Evolutionary conservation across 2,329 filamentous ascomycete species (phyloP).

Genomic region (Laburnicola sp.): DNA sequence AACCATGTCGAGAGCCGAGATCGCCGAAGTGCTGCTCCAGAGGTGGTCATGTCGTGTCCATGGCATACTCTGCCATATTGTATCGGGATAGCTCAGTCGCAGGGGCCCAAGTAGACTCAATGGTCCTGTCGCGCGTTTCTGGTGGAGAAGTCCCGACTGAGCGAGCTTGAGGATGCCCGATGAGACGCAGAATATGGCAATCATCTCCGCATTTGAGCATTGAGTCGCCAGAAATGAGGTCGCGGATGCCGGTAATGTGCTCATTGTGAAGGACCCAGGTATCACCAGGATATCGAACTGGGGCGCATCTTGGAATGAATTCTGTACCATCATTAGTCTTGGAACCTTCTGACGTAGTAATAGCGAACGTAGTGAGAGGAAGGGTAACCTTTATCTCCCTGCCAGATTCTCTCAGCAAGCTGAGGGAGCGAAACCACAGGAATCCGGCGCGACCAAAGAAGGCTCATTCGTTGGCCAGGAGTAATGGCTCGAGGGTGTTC

Average conservation of each 20-base stretch:
- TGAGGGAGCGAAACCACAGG: conserved; percentile 32
- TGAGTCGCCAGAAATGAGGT: conserved; percentile 33
- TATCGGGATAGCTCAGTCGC: conserved; percentile 33
- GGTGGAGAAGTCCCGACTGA: conserved; percentile 33
- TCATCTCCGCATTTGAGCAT: conserved; percentile 25
- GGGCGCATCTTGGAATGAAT: conserved; percentile 41
- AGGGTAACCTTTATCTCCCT: conserved; percentile 44
- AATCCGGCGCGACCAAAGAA: conserved; percentile 40
- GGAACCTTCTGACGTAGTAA: neutral
- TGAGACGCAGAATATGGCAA: conserved; percentile 37
- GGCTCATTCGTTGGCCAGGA: conserved; percentile 36
- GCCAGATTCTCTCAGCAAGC: conserved; percentile 41
- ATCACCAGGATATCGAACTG: conserved; percentile 42
- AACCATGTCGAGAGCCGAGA: conserved; percentile 40
- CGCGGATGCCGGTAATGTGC: conserved; percentile 26
- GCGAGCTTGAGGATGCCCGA: conserved; percentile 37
- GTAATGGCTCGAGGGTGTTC: conserved; percentile 27
- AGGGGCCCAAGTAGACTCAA: conserved; percentile 29
- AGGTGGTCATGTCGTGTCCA: conserved; percentile 38
- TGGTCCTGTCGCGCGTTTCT: conserved; percentile 34
- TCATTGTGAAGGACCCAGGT: conserved; percentile 35
- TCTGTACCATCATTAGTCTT: conserved; percentile 30
- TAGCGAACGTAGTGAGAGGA: conserved; percentile 11
- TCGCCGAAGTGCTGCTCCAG: conserved; percentile 39
- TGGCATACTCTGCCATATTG: conserved; percentile 30